Evolutionary conservation across 495 filamentous ascomycete species (phyloP).

Genomic region (Lepraria neglecta): DNA sequence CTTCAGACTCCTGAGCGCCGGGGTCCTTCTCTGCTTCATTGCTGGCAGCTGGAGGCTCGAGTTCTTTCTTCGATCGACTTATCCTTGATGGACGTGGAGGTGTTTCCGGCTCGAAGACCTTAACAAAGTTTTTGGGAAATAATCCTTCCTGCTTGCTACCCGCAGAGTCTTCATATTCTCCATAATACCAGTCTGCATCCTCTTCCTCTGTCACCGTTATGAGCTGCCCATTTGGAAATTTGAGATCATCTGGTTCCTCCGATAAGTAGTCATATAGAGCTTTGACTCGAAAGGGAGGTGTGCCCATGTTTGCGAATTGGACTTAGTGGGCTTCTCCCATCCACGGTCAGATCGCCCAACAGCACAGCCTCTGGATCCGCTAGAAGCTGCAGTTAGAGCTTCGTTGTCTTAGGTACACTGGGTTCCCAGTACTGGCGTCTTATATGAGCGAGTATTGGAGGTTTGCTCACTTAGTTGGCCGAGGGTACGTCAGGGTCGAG

Average conservation of each 20-base stretch:
- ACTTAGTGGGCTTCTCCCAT: not conserved
- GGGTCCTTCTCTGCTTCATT: constrained; percentile 20
- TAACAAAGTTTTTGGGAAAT: constrained; percentile 96
- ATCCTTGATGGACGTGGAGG: constrained; percentile 75
- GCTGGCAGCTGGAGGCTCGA: constrained; percentile 27
- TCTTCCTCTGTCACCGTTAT: constrained; percentile 90
- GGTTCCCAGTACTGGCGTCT: not conserved
- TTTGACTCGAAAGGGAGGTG: constrained; percentile 84
- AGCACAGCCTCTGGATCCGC: too few species aligned
- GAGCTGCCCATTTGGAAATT: constrained; percentile 76
- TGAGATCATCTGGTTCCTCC: constrained; percentile 87
- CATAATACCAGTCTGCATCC: constrained; percentile 90
- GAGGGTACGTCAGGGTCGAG: constrained; percentile 1
- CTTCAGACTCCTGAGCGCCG: constrained; percentile 17
- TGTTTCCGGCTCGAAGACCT: constrained; percentile 84
- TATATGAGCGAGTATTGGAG: not conserved
- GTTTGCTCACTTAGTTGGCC: not conserved
- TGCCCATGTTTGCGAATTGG: constrained; percentile 55
- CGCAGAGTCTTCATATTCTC: constrained; percentile 72
- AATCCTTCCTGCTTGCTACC: constrained; percentile 78
- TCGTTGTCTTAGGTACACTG: not conserved
- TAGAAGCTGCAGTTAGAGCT: not conserved
- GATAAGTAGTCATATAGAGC: constrained; percentile 91
- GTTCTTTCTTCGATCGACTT: constrained; percentile 67
- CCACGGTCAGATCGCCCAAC: not conserved